Percentiles rank a stretch among this genome's conserved stretches.
phyloP scores from a whole-genome alignment of 2,329 filamentous ascomycete species.

The Colletotrichum spaethianum region DNA sequence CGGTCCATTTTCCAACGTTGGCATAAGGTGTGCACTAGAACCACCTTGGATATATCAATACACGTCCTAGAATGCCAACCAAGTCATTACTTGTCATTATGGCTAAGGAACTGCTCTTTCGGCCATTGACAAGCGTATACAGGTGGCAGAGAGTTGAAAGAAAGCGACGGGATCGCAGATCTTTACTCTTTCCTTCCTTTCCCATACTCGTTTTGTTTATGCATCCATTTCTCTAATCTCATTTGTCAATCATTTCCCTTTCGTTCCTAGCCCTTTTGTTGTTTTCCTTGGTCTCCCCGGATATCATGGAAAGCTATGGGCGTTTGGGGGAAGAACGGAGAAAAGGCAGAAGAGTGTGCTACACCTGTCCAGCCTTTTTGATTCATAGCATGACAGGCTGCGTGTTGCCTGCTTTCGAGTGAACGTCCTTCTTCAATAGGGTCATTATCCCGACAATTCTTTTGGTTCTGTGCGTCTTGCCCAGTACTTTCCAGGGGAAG shows the following conservation, averaged over 20 bases:
- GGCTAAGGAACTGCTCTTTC: not conserved
- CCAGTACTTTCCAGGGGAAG: not conserved
- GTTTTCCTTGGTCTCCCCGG: too few relatives aligned
- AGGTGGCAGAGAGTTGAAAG: not conserved
- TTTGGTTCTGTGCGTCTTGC: not conserved
- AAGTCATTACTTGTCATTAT: not conserved
- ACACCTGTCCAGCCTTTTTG: too few relatives aligned
- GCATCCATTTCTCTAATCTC: too few relatives aligned
- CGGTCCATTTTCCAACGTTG: not conserved
- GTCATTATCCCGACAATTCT: not conserved
- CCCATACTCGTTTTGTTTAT: too few relatives aligned
- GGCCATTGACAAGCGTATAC: not conserved
- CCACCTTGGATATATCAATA: not conserved
- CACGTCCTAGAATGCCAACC: not conserved
- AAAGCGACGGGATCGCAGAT: not conserved
- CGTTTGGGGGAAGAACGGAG: not conserved
- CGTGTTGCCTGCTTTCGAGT: not conserved
- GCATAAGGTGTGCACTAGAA: not conserved
- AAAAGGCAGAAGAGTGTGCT: not conserved
- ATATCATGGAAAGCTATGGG: not conserved
- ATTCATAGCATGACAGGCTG: not conserved
- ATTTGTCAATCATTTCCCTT: not conserved
- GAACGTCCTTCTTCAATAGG: not conserved
- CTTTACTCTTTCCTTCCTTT: not conserved
- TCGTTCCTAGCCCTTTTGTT: not conserved